Base-by-base conservation (phyloP, 1,139 yeast species). In the Taiozyma onychis region DNA sequence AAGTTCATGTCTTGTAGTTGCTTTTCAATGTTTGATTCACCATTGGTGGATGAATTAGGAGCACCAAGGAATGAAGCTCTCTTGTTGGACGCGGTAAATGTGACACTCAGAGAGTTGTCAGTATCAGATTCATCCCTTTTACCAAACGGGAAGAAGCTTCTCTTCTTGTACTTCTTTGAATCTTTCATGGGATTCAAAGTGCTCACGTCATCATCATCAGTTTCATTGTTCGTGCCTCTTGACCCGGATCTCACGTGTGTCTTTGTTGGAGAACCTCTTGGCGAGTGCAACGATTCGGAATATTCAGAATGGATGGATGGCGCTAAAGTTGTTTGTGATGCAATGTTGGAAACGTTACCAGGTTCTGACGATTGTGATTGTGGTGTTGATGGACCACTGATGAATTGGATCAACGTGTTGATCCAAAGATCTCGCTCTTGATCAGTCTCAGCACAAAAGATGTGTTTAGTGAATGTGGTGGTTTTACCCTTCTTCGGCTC, bases 381-480 rank as follows among this genome's bases (percentile, higher is more conserved):
- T 24, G 43, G 43, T 5, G 28, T 39, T 13, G 16, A 11, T 37
- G 24, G 44, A 26, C 57, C 57, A 30, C 62, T 67, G 4, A 67
- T 65, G 48, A 73, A 72, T 52, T 78, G 83, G 43, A 83, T 73
- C 56, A 86, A 68, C 1, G 80, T 75, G 22, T 79, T 74, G 28
- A 85, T 79, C 97, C 97, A 88, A 6, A 75, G 75, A 58, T 88
- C 95, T 49, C 96, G 78, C 60, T 89, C 96, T 35, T 73, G 75
- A 48, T 86, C 88, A 1, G 86, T 80, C 65, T 90, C 97, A 3
- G 96, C 89, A 67, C 96, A 89, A 54, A 90, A 76, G 48, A 83
- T 78, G 65, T 87, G 90, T 52, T 81, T 83, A 2, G 80, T 77
- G 39, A 64, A 66, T 2, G 80, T 72, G 22, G 76, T 71, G n/a